These are phyloP conservation scores for Leishmania major DNA, from an alignment of 208 protist species.

Conservation along the genomic window DNA sequence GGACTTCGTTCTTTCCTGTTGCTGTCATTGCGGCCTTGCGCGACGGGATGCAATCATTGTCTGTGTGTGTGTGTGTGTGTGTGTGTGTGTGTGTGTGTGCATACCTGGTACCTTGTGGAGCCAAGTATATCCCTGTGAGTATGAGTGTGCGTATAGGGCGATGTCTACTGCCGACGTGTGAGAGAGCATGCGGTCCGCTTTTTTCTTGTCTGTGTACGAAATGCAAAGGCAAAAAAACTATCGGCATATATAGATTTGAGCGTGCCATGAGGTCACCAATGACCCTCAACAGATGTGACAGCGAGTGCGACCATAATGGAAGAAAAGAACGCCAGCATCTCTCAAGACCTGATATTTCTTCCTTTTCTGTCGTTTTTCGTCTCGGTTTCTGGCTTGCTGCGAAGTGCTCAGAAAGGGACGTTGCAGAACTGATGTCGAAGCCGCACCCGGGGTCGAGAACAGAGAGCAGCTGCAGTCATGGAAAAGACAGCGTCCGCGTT, in stretches of 20 bases:
- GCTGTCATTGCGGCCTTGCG: not conserved
- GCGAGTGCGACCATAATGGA: not conserved
- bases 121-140: not conserved
- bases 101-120: not conserved
- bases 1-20: not conserved
- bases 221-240: not conserved
- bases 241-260: not conserved
- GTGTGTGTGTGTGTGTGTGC: not conserved
- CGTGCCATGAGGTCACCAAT: not conserved
- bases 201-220: not conserved
- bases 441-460: not conserved
- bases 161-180: not conserved
- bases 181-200: not conserved
- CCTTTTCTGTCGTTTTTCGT: not conserved
- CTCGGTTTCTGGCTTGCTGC: not conserved
- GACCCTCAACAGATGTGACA: not conserved
- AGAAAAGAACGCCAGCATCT: not conserved
- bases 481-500: not conserved
- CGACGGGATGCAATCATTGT: not conserved
- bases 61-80: conserved; percentile 1
- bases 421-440: not conserved
- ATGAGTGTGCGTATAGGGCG: not conserved
- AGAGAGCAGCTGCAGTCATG: not conserved
- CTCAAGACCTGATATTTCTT: not conserved
- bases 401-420: not conserved